Conservation (phyloP, 352 stramenopile genomes). For the Phytopythium oedochilum region DNA sequence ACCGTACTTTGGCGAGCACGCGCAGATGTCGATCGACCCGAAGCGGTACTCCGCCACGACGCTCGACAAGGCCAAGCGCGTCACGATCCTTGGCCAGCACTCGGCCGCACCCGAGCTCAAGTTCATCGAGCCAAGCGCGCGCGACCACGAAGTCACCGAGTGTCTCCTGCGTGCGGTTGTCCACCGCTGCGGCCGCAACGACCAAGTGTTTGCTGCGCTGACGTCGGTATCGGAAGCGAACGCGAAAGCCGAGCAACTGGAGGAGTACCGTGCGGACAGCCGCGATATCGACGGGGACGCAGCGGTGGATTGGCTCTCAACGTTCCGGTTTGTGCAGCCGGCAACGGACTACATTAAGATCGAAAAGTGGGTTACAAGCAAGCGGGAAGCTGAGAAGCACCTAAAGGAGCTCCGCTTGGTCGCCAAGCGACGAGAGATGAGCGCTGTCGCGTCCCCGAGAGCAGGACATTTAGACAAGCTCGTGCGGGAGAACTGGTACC, state of each 20-base stretch:
- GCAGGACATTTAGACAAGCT: slow-evolving; percentile 7
- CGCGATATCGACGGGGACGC: slow-evolving; percentile 28
- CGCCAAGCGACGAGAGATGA: neutral
- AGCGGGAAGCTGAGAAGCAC: neutral
- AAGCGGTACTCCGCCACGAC: slow-evolving; percentile 56
- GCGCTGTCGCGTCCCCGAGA: neutral
- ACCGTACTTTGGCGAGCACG: slow-evolving; percentile 85
- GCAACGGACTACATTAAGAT: slow-evolving; percentile 27
- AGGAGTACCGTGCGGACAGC: neutral
- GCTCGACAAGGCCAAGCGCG: slow-evolving; percentile 44
- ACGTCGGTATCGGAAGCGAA: neutral
- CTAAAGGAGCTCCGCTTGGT: neutral
- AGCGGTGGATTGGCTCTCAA: neutral
- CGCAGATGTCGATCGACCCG: slow-evolving; percentile 48
- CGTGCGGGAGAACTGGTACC: slow-evolving; percentile 24
- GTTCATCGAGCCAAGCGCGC: slow-evolving; percentile 19
- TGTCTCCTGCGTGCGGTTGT: slow-evolving; percentile 57
- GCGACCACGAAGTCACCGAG: slow-evolving; percentile 59
- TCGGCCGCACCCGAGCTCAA: slow-evolving; percentile 24
- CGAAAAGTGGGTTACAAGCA: neutral
- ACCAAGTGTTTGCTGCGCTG: slow-evolving; percentile 47
- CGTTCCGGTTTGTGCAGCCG: slow-evolving; percentile 2
- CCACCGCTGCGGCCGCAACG: slow-evolving; percentile 28
- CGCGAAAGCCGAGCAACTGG: neutral
- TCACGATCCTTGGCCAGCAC: slow-evolving; percentile 33